Conservation (phyloP, 202 grass and related monocot species). For the Digitaria exilis region DNA sequence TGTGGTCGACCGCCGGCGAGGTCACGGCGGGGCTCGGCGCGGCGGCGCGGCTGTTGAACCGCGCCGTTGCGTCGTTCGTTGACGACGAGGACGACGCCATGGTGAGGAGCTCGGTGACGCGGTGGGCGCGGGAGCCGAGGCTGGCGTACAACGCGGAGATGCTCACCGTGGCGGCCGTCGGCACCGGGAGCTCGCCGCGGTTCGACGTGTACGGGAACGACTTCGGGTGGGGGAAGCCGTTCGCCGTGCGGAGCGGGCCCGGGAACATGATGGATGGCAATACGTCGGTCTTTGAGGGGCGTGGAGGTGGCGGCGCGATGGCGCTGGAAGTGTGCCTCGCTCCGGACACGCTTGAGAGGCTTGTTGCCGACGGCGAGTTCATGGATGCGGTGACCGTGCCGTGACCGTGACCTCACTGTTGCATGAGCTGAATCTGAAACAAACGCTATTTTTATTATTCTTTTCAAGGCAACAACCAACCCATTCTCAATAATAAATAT, state of each 20-base stretch:
- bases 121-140: background rate
- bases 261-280: conserved; percentile 47
- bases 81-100: background rate
- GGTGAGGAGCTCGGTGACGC: background rate
- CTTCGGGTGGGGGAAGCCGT: conserved; percentile 43
- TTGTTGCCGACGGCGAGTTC: conserved; percentile 37
- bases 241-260: conserved; percentile 31
- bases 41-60: conserved; percentile 25
- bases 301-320: conserved; percentile 15
- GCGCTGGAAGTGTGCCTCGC: conserved; percentile 41
- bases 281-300: conserved; percentile 30
- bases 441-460: too few relatives aligned
- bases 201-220: too few relatives aligned
- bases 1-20: conserved; percentile 22
- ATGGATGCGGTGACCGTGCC: conserved; percentile 3
- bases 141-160: background rate
- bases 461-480: too few relatives aligned
- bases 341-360: background rate
- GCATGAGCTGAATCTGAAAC: too few relatives aligned
- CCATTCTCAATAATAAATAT: too few relatives aligned
- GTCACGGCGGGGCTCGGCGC: conserved; percentile 22
- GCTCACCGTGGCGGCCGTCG: too few relatives aligned
- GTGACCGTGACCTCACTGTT: too few relatives aligned
- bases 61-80: conserved; percentile 22
- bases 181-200: conserved; percentile 34